Conservation (phyloP, 2,329 filamentous ascomycete species). For the Ophiocordyceps australis region DNA sequence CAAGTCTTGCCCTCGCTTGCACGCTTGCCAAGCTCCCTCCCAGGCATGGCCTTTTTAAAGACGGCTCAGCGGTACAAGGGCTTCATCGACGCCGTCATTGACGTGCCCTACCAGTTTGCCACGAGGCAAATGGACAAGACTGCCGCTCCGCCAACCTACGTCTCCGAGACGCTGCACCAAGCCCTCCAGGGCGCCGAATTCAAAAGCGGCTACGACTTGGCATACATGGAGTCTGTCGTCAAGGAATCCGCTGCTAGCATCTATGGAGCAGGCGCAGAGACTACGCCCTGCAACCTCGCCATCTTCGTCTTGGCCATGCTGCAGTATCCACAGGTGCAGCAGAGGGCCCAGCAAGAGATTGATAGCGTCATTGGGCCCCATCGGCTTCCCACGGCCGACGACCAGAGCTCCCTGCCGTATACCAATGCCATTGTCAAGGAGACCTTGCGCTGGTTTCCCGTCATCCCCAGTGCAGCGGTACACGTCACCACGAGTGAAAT, state of each 20-base stretch:
- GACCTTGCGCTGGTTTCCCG: slow-evolving; percentile 11
- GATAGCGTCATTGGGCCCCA: slow-evolving; percentile 21
- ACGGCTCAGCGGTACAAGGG: slow-evolving; percentile 4
- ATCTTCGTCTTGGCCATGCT: slow-evolving; percentile 27
- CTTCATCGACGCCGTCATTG: neutral
- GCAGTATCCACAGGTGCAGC: slow-evolving; percentile 20
- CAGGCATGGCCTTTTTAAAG: slow-evolving; percentile 11
- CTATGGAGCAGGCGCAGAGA: slow-evolving; percentile 5
- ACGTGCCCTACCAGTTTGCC: neutral
- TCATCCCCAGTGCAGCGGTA: slow-evolving; percentile 15
- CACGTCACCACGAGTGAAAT: slow-evolving; percentile 15
- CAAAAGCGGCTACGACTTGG: too few species aligned
- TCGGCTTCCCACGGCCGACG: slow-evolving; percentile 21
- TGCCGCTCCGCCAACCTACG: neutral
- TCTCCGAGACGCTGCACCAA: neutral
- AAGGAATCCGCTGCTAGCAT: slow-evolving; percentile 1
- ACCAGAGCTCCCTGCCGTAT: slow-evolving; percentile 25
- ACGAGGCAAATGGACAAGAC: neutral
- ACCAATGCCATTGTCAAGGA: slow-evolving; percentile 12
- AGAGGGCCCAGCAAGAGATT: slow-evolving; percentile 19
- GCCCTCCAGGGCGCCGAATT: too few species aligned
- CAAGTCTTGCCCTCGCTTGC: slow-evolving; percentile 11
- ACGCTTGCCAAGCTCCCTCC: slow-evolving; percentile 11
- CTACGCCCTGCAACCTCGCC: neutral
- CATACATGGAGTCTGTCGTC: slow-evolving; percentile 1